Evolutionary conservation across 2,329 filamentous ascomycete genomes (phyloP), one percentile per base, ranked within the genome.

Genomic region (Hypoxylon sp.): DNA sequence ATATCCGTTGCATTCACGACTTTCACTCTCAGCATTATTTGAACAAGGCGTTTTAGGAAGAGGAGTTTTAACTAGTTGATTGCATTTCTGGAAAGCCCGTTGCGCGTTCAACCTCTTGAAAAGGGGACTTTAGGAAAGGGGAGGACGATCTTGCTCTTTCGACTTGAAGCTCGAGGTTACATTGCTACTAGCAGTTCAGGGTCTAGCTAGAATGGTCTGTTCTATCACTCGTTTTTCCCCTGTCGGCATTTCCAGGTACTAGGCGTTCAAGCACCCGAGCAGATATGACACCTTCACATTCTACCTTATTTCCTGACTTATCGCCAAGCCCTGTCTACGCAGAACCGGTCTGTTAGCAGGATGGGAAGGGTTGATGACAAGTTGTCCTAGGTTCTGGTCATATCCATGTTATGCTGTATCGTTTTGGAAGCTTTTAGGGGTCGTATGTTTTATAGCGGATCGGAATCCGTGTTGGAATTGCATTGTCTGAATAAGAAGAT

Each of bases 1-100:
- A 71, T 64, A 70, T 71, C 60, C 63, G 59, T 70, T 67, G 66
- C 69, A 67, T 71, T 71, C 59, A 65, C 51, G 66, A 70, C 66
- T 60, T 62, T 70, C 68, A 60, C 48, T 68, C 54, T 48, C 24
- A 19, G 67, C 61, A 67, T 65, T 19, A 44, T 67, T 60, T 60
- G 46, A 39, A 53, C n/a, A n/a, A 50, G 69, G 69, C 66, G 69
- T 70, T 65, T 60, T 17, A 13, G 65, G 55, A 67, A 44, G 44
- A 59, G 66, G 69, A 67, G 69, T 69, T 67, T 60, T 51, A 24
- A 48, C 53, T 58, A 56, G 29, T 54, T 31, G 66, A 58, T 59
- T 67, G 60, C 66, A 65, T 71, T 19, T 64, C 42, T 48, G 57
- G 65, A 68, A 50, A 68, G 42, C 46, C 39, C 53, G 31, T 63